Evolutionary conservation across 495 filamentous ascomycete species (phyloP).

Genomic region (Glutinoglossum americanum): DNA sequence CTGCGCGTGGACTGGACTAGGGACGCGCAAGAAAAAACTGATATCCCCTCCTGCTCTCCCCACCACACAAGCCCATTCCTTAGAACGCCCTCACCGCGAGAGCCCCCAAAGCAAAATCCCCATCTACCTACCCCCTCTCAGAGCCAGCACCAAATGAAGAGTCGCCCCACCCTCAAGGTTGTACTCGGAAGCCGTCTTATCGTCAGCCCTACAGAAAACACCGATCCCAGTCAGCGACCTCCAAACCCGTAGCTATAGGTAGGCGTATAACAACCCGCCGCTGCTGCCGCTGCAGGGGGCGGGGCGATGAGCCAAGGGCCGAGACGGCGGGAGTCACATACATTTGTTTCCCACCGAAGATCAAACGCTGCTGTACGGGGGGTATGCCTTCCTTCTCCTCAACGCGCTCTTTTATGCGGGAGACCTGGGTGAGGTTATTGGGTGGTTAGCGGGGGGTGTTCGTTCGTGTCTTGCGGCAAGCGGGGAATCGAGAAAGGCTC

Average conservation of each 20-base stretch:
- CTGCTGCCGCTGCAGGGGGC: no score
- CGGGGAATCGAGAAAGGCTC: no score
- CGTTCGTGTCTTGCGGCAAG: no score
- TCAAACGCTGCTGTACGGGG: constrained; percentile 87
- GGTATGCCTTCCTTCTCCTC: constrained; percentile 98
- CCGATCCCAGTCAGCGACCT: neutral
- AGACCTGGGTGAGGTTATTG: constrained; percentile 34
- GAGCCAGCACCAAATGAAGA: constrained; percentile 82
- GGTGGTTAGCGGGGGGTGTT: no score
- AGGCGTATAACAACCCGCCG: no score
- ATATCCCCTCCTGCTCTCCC: neutral
- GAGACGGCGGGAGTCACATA: constrained; percentile 23
- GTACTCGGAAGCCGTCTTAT: constrained; percentile 71
- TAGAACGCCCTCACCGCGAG: no score
- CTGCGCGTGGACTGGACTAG: no score
- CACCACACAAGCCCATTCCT: neutral
- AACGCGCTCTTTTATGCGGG: constrained; percentile 90
- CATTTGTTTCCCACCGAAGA: constrained; percentile 97
- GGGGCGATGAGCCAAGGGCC: no score
- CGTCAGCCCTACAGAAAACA: constrained; percentile 52
- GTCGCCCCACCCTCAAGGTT: constrained; percentile 80
- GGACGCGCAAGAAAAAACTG: no score
- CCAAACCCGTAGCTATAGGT: neutral
- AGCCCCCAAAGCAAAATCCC: neutral
- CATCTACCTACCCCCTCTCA: constrained; percentile 43